Base-by-base conservation (phyloP, 1,139 yeast genomes). In the Ogataea hybrid region DNA sequence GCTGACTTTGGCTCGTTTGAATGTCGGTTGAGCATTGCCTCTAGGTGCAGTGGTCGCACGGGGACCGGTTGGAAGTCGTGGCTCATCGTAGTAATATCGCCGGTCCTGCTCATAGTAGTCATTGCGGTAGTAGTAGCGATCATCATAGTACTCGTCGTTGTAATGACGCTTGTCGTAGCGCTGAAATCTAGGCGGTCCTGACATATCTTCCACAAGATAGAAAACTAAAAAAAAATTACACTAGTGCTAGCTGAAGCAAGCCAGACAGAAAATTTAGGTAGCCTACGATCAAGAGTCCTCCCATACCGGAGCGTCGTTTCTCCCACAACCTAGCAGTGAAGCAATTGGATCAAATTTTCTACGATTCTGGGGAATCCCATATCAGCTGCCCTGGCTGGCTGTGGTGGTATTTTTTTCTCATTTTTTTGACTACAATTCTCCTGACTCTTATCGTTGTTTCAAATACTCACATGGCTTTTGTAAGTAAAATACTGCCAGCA, bases 1-100 rank as follows among this genome's bases (percentile, higher is more conserved):
- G 33, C 41, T 46, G 17, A 49, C 53, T 27, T 46, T 48, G 25
- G 50, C 38, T 28, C 47, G 23, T 29, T 48, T 49, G 36, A 44
- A 46, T 4, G 42, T 46, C 2, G 52, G 46, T 15, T 44, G 42
- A 7, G 37, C 23, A n/a, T 20, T 18, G 25, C 35, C 33, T 17
- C 32, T 39, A 21, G 27, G 25, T 7, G 27, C 27, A 28, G 15
- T 28, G 9, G 35, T 28, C 12, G 38, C 42, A 15, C 37, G 34
- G 6, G 38, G 42, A 4, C 42, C 42, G 3, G 42, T 39, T 7
- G 42, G 42, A 10, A 39, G 30, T 9, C 42, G 38, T 2, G 35
- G 37, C 27, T 34, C 42, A 3, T 39, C 37, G 25, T 39, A 23
- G 16, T 39, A 29, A 23, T 39, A 39, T 23, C 37, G 30, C 15